A percentile compares a stretch with the other conserved stretches of the same genome.
Evolutionary conservation across 148 eudicot genomes (phyloP).

Genomic region (Vaccinium vitisidaea): DNA sequence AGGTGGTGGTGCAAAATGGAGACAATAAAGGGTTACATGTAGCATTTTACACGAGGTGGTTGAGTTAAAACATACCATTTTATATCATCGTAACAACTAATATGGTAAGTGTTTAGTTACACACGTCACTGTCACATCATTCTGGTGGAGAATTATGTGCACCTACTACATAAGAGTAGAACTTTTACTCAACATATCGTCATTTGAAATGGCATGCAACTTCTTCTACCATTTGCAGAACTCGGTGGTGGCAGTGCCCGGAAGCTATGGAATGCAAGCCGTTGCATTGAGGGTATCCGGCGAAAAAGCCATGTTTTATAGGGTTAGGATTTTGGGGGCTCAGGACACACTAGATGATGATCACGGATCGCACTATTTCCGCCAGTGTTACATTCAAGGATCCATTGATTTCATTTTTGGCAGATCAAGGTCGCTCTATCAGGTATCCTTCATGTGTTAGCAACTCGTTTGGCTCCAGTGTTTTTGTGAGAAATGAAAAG

Average conservation of each 20-base stretch:
- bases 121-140: too few relatives aligned
- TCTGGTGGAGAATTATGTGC: too few relatives aligned
- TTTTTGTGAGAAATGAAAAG: not conserved
- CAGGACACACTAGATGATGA: conserved; percentile 91
- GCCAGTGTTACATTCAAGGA: conserved; percentile 72
- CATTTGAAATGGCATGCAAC: not conserved
- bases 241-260: conserved; percentile 55
- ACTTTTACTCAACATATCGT: not conserved
- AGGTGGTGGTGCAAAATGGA: too few relatives aligned
- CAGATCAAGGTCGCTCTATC: conserved; percentile 72
- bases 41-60: too few relatives aligned
- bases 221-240: conserved; percentile 39
- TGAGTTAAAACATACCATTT: too few relatives aligned
- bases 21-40: too few relatives aligned
- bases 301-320: conserved; percentile 60
- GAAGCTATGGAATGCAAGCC: conserved; percentile 68
- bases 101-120: too few relatives aligned
- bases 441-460: conserved; percentile 27
- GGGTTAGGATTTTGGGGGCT: conserved; percentile 60
- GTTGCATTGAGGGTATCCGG: conserved; percentile 80
- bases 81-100: too few relatives aligned
- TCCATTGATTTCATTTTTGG: conserved; percentile 88
- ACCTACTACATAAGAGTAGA: not conserved
- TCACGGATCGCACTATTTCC: conserved; percentile 69
- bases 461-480: not conserved